phyloP scores from a whole-genome alignment of 2,329 filamentous ascomycete genomes.

The Stemphylium beticola region DNA sequence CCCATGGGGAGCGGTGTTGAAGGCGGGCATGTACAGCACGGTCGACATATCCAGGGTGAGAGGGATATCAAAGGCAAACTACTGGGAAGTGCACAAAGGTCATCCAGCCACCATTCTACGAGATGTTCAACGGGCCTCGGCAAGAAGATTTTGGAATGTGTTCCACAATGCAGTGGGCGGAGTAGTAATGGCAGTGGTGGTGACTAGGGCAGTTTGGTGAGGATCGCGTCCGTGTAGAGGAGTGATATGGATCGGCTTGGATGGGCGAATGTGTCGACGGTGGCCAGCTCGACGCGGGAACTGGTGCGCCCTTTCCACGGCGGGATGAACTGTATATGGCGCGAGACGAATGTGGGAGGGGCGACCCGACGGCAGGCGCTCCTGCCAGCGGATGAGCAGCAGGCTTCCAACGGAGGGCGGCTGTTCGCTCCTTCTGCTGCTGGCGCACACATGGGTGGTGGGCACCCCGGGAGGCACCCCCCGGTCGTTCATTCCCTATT shows the following conservation, averaged over 20 bases:
- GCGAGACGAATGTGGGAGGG: constrained; percentile 31
- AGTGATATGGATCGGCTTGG: constrained; percentile 7
- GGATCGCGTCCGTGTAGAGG: background rate
- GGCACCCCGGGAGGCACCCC: constrained; percentile 13
- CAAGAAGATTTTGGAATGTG: background rate
- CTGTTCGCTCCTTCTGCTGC: constrained; percentile 35
- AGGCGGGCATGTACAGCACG: constrained; percentile 40
- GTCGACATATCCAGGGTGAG: constrained; percentile 38
- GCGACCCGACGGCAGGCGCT: constrained; percentile 36
- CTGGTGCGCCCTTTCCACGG: constrained; percentile 32
- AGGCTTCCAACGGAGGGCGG: constrained; percentile 34
- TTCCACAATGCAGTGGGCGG: constrained; percentile 27
- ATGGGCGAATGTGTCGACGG: constrained; percentile 7
- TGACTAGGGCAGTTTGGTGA: background rate
- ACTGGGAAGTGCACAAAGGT: background rate
- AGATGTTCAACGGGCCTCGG: background rate
- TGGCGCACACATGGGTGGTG: constrained; percentile 24
- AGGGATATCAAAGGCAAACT: background rate
- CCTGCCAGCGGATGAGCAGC: constrained; percentile 34
- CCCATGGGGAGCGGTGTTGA: constrained; percentile 37
- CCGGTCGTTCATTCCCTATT: constrained; percentile 19
- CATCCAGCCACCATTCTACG: constrained; percentile 9
- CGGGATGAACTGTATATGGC: constrained; percentile 42
- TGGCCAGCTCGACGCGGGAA: constrained; percentile 27
- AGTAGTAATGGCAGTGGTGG: background rate